These are phyloP conservation scores for Neonectria ditissima DNA, from an alignment of 2,329 filamentous ascomycete genomes.

Conservation along the genomic window DNA sequence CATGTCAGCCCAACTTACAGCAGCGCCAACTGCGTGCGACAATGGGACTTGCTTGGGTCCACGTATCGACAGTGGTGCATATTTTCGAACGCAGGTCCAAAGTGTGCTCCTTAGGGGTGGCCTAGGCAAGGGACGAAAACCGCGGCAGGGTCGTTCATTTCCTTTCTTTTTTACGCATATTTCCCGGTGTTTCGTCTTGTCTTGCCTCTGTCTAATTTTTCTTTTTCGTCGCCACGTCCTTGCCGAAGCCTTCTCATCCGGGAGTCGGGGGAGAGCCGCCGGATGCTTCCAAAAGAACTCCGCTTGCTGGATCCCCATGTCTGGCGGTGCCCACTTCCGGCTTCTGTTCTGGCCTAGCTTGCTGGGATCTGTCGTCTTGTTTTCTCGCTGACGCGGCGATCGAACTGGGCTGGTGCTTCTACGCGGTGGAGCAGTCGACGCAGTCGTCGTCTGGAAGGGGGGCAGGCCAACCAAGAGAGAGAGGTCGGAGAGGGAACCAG, in stretches of 20 bases:
- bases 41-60: slow-evolving; percentile 10
- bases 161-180: not conserved
- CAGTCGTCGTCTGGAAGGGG: slow-evolving; percentile 21
- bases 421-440: slow-evolving; percentile 16
- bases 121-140: not conserved
- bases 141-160: not conserved
- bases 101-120: not conserved
- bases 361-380: slow-evolving; percentile 1
- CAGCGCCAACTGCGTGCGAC: slow-evolving; percentile 3
- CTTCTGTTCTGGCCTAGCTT: not conserved
- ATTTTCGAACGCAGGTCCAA: not conserved
- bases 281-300: slow-evolving; percentile 8
- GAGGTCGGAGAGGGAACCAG: not conserved
- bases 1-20: not conserved
- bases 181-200: slow-evolving; percentile 22
- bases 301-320: not conserved
- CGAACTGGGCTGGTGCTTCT: slow-evolving; percentile 5
- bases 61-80: slow-evolving; percentile 11
- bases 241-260: slow-evolving; percentile 3
- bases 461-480: slow-evolving; percentile 25
- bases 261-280: not conserved
- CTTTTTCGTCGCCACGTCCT: slow-evolving; percentile 14
- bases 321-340: slow-evolving; percentile 6
- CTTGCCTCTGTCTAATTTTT: too few relatives aligned
- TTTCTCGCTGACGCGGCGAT: slow-evolving; percentile 21